Evolutionary conservation across 495 filamentous ascomycete genomes (phyloP).

Genomic region (Penicillium diatomitis): DNA sequence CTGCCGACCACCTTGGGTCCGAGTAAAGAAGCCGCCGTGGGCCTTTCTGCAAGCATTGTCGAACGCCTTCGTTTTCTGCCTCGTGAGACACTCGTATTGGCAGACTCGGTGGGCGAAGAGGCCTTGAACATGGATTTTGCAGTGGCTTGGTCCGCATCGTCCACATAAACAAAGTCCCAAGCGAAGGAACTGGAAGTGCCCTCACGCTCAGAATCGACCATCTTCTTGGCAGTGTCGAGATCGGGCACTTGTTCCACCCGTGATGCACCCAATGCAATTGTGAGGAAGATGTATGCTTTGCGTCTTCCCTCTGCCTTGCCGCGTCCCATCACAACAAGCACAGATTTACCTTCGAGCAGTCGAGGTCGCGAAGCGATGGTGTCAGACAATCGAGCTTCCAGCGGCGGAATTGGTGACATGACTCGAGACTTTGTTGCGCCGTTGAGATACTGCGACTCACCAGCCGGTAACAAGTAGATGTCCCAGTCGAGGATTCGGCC

Average conservation of each 20-base stretch:
- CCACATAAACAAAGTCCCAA: conserved; percentile 79
- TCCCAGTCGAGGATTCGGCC: conserved; percentile 60
- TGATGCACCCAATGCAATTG: conserved; percentile 65
- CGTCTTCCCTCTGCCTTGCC: conserved; percentile 53
- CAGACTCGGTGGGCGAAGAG: conserved; percentile 2
- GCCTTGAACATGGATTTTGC: conserved; percentile 30
- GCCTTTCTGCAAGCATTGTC: conserved; percentile 34
- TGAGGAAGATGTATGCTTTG: conserved; percentile 62
- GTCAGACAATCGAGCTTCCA: conserved; percentile 43
- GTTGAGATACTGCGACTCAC: conserved; percentile 65
- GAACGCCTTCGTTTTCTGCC: conserved; percentile 43
- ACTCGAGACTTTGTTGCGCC: conserved; percentile 70
- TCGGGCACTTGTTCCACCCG: conserved; percentile 54
- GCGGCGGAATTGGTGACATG: conserved; percentile 49
- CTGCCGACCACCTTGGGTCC: conserved; percentile 59
- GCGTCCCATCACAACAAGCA: conserved; percentile 69
- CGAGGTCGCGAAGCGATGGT: conserved; percentile 49
- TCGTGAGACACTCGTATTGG: conserved; percentile 6
- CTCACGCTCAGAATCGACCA: conserved; percentile 41
- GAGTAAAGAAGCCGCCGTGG: conserved; percentile 1
- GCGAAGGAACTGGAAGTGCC: conserved; percentile 18
- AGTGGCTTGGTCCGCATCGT: conserved; percentile 47
- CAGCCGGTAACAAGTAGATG: conserved; percentile 77
- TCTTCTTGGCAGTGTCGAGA: conserved; percentile 46
- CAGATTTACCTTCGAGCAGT: conserved; percentile 54